Conservation (phyloP, 2,329 filamentous ascomycete genomes). For the Fusarium tricinctum region DNA sequence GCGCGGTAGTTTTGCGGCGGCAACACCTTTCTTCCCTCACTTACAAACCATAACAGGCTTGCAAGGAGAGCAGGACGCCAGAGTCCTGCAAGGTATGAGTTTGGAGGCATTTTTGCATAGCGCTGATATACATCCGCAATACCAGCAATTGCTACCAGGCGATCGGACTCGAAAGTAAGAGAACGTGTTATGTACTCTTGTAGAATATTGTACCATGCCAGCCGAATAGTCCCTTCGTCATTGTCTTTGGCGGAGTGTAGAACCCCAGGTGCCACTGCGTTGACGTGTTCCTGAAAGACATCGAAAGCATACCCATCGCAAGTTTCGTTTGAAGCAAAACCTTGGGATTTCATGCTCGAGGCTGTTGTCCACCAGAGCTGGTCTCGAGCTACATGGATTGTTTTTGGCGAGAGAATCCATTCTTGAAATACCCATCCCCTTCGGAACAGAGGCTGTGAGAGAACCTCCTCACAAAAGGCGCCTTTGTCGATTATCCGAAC, state of each 20-base stretch:
- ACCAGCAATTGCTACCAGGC: conserved; percentile 35
- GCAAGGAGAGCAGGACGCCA: conserved; percentile 34
- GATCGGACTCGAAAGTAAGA: conserved; percentile 39
- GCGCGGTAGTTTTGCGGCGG: conserved; percentile 37
- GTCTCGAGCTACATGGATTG: conserved; percentile 36
- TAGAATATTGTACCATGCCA: conserved; percentile 26
- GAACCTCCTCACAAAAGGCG: conserved; percentile 34
- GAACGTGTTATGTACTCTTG: conserved; percentile 35
- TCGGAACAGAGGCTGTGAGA: conserved; percentile 34
- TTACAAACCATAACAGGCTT: conserved; percentile 29
- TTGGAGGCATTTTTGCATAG: conserved; percentile 9
- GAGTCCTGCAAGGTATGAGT: conserved; percentile 34
- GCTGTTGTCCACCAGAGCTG: conserved; percentile 42
- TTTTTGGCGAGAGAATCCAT: conserved; percentile 37
- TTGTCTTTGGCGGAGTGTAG: conserved; percentile 22
- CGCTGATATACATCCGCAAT: conserved; percentile 32
- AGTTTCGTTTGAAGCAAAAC: conserved; percentile 36
- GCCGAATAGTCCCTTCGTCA: background rate
- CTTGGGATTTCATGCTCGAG: conserved; percentile 25
- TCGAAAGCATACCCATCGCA: conserved; percentile 35
- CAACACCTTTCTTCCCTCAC: conserved; percentile 34
- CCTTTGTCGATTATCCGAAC: conserved; percentile 31
- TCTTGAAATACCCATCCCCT: conserved; percentile 42
- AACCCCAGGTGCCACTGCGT: conserved; percentile 20
- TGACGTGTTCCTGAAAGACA: conserved; percentile 2